Base-by-base conservation (phyloP, 345 rosid genomes). In the Abelmoschus esculentus region DNA sequence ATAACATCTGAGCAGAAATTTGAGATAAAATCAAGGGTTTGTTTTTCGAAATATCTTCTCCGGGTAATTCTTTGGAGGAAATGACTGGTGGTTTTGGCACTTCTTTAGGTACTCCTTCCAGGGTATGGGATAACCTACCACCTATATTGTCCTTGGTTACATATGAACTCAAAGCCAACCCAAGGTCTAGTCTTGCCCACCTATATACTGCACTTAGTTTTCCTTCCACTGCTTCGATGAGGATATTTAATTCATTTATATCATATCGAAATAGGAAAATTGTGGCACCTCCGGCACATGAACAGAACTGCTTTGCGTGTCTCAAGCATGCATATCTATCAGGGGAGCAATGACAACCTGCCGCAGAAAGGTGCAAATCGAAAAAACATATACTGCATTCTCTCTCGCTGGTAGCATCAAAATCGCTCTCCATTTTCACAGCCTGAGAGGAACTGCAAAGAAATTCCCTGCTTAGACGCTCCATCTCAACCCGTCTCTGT, bases 111-210 rank as follows among this genome's bases (percentile, higher is more conserved):
- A 70, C 32, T 64, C 67, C 84, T 76, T 87, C 88, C 17, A 72
- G 63, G 18, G 80, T 42, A 79, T 64, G 66, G 68, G 85, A 74
- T 55, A 82, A 46, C n/a, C 81, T 84, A 80, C 69, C 78, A 22
- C 70, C 74, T 19, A 62, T 59, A 42, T 75, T 87, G 75, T 76
- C 86, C 61, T 73, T 86, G 15, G 89, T 72, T 70, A 81, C 47
- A 10, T 71, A 72, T 54, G 91, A 86, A 79, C 86, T 83, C 78
- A 92, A 81, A 69, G 95, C 91, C 61, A 96, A 80, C 67, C 98
- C 99, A 76, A 96, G 92, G 84, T 92, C 98, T 38, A 83, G 88
- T 80, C 83, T 87, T n/a, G 97, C 97, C 99, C 99, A 96, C 83
- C 95, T 83, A 81, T 92, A 96, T 29, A 96, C 84, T 65, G 99